Percentiles rank a stretch among this genome's conserved stretches.
Conservation (phyloP, 2,329 filamentous ascomycete genomes). For the Phialocephala subalpina region DNA sequence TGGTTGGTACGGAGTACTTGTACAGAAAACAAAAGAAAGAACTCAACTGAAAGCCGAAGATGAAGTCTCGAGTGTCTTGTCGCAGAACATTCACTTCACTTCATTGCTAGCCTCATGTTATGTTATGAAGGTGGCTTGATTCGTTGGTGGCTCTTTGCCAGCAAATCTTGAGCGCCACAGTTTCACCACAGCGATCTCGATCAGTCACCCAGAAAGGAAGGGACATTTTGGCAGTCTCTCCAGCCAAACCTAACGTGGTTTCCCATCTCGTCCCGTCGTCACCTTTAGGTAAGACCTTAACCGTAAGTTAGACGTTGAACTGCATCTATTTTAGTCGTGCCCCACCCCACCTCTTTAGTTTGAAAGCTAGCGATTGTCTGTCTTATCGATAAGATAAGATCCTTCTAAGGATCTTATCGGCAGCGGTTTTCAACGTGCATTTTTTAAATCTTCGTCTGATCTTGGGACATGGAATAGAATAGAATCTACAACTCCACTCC, state of each 20-base stretch:
- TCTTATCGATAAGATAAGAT: not conserved
- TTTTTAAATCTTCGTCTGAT: not conserved
- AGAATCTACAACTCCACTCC: not conserved
- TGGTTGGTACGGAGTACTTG: not conserved
- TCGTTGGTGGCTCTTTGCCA: not conserved
- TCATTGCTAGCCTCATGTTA: not conserved
- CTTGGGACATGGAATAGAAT: not conserved
- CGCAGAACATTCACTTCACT: not conserved
- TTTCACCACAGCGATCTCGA: not conserved
- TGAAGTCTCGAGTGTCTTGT: not conserved
- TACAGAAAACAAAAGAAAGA: not conserved
- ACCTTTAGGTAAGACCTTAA: too few relatives aligned
- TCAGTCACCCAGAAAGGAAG: not conserved
- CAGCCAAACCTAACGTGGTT: not conserved
- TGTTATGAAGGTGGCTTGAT: not conserved
- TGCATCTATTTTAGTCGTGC: not conserved
- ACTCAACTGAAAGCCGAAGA: not conserved
- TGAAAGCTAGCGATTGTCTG: too few relatives aligned
- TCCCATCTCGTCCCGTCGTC: not conserved
- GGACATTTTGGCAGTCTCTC: too few relatives aligned
- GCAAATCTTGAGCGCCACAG: conserved; percentile 1
- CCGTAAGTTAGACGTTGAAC: too few relatives aligned
- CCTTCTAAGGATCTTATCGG: not conserved
- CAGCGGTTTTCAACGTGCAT: not conserved
- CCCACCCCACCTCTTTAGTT: too few relatives aligned